phyloP scores from a whole-genome alignment of 2,329 filamentous ascomycete species.

The Eurotiales sp. region DNA sequence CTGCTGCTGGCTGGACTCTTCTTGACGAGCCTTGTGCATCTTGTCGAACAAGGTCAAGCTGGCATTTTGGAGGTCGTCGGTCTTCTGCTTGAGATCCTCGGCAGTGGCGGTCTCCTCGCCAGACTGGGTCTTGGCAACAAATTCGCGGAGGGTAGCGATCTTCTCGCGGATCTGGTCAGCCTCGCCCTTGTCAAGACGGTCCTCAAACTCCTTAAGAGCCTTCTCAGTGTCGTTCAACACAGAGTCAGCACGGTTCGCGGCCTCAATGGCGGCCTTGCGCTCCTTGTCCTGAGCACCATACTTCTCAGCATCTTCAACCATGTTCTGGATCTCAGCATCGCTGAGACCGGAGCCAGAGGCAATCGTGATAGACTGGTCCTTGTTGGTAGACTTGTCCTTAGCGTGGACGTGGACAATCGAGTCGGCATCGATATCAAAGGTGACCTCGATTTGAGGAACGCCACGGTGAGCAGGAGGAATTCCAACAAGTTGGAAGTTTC shows the following conservation, averaged over 20 bases:
- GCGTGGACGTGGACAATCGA: conserved; percentile 97
- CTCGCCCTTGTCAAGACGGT: conserved; percentile 95
- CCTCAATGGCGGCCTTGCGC: conserved; percentile 91
- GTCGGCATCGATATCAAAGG: conserved; percentile 97
- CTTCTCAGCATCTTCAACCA: conserved; percentile 97
- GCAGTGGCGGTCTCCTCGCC: conserved; percentile 83
- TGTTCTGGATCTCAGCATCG: conserved; percentile 89
- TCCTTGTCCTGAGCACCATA: conserved; percentile 94
- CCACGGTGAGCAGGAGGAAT: conserved; percentile 95
- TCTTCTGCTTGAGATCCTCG: conserved; percentile 96
- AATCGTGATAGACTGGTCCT: conserved; percentile 99
- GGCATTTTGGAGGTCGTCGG: conserved; percentile 92
- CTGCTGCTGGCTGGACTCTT: conserved; percentile 50
- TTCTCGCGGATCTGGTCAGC: conserved; percentile 91
- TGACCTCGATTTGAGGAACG: conserved; percentile 95
- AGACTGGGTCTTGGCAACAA: conserved; percentile 89
- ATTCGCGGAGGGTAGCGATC: conserved; percentile 79
- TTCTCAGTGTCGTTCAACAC: conserved; percentile 98
- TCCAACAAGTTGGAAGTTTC: conserved; percentile 98
- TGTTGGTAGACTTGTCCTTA: conserved; percentile 99
- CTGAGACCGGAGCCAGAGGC: conserved; percentile 96
- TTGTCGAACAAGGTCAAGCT: conserved; percentile 98
- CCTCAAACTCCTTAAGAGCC: conserved; percentile 92
- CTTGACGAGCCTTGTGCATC: conserved; percentile 93
- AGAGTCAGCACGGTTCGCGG: conserved; percentile 94